Base-by-base conservation (phyloP, 202 grass and related monocot species). In the Setaria italica region DNA sequence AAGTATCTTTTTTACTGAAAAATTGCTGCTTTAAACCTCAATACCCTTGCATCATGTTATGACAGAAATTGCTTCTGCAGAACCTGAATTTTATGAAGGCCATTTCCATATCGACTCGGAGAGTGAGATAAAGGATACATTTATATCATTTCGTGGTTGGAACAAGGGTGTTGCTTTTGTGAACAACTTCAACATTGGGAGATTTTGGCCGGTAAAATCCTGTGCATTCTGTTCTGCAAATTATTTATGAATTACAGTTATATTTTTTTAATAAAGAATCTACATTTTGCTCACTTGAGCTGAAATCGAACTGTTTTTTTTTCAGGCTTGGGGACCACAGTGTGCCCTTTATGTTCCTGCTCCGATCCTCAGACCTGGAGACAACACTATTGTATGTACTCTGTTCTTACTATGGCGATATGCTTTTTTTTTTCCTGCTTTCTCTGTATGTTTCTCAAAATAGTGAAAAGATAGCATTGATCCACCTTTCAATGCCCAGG, bases 111-210 rank as follows among this genome's bases (percentile, higher is more conserved):
- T 99, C 72, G 72, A 88, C 64, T 74, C 79, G 9, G 53, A 62
- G 46, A 85, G 48, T 68, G 78, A 77, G 51, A 80, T 90, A 62
- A 95, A 94, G 77, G 93, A 99, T 85, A 99, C 96, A 81, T 99
- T 95, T 84, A 90, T 99, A 87, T 99, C 93, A 72, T 99, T 96
- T 84, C 87, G 76, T 87, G 93, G 96, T 80, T 99, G 91, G 93
- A 99, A 92, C 80, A 99, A 99, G 84, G 96, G 96, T 62, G 74
- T 95, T 65, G 96, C 88, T 83, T 95, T 99, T 88, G 91, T 99
- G 68, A 99, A 99, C 58, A 92, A 92, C 75, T 99, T 99, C 76
- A 99, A 99, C 84, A 89, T 99, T 13, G 96, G 93, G 79, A 90
- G 96, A 90, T 99, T 94, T 85, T 99, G 96, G 96, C 91, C 96